Percentiles rank a stretch among this genome's conserved stretches.
Evolutionary conservation across 1,139 yeast genomes (phyloP).

Genomic region (Hanseniaspora sp.): DNA sequence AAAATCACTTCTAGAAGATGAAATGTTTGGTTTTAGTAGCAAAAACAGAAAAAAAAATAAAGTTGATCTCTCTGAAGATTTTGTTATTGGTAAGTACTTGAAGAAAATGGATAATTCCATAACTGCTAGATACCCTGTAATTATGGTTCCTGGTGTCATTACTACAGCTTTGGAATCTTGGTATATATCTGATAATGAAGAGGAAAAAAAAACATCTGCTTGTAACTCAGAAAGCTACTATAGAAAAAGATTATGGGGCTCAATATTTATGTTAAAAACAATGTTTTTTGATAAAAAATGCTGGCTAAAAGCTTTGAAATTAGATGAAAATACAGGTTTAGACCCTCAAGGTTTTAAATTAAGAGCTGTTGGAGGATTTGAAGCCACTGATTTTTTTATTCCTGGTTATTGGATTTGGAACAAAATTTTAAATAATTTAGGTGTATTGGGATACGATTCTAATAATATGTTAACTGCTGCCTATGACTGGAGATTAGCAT

Average conservation of each 20-base stretch:
- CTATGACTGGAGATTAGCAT: conserved; percentile 92
- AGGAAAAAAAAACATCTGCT: conserved; percentile 22
- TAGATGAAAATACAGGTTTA: conserved; percentile 81
- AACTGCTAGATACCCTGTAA: conserved; percentile 59
- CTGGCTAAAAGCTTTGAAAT: conserved; percentile 83
- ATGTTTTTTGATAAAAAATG: conserved; percentile 87
- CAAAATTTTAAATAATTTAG: conserved; percentile 79
- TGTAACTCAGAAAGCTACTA: conserved; percentile 81
- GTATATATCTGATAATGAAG: conserved; percentile 54
- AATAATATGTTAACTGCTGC: conserved; percentile 83
- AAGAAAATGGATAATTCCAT: conserved; percentile 38
- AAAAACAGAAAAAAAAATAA: conserved; percentile 23
- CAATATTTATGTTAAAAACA: conserved; percentile 84
- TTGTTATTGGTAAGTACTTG: conserved; percentile 74
- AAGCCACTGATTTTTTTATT: conserved; percentile 90
- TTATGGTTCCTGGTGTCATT: conserved; percentile 91
- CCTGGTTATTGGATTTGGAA: conserved; percentile 99
- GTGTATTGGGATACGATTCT: conserved; percentile 88
- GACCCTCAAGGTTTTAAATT: conserved; percentile 76
- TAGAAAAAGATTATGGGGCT: conserved; percentile 90
- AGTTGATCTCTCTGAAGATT: conserved; percentile 61
- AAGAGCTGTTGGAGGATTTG: conserved; percentile 92
- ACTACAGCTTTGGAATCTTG: conserved; percentile 93
- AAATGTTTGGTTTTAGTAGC: conserved; percentile 33
- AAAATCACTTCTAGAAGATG: conserved; percentile 23